Percentiles rank a stretch among this genome's conserved stretches.
Evolutionary conservation across 495 filamentous ascomycete genomes (phyloP).

Genomic region (Chaetomidium leptoderma): DNA sequence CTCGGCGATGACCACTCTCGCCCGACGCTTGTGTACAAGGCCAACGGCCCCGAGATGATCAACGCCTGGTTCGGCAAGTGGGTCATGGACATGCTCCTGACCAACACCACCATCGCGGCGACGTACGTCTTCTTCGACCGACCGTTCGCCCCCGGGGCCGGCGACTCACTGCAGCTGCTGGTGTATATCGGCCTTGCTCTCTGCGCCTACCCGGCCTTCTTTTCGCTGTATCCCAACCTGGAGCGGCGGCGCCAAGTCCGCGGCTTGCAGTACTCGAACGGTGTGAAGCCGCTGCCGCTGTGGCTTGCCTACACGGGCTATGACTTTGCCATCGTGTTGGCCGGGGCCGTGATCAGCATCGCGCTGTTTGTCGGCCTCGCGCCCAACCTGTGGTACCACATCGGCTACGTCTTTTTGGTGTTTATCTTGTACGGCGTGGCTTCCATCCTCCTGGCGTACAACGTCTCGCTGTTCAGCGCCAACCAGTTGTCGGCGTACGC

Average conservation of each 20-base stretch:
- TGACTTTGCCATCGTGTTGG: slow-evolving; percentile 65
- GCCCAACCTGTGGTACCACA: slow-evolving; percentile 60
- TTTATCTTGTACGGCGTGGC: slow-evolving; percentile 71
- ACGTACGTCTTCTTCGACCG: slow-evolving; percentile 66
- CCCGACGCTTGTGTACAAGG: slow-evolving; percentile 61
- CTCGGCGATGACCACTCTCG: slow-evolving; percentile 52
- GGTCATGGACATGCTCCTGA: slow-evolving; percentile 59
- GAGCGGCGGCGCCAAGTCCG: slow-evolving; percentile 74
- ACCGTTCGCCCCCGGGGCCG: slow-evolving; percentile 58
- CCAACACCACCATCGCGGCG: slow-evolving; percentile 61
- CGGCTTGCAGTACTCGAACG: slow-evolving; percentile 82
- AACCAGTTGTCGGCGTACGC: slow-evolving; percentile 44
- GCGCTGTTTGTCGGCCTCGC: slow-evolving; percentile 54
- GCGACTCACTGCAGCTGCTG: slow-evolving; percentile 71
- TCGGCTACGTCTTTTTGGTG: slow-evolving; percentile 71
- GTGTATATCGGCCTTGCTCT: slow-evolving; percentile 75
- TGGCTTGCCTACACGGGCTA: slow-evolving; percentile 77
- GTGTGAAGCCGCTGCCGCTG: slow-evolving; percentile 64
- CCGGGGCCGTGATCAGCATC: slow-evolving; percentile 59
- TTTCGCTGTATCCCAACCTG: slow-evolving; percentile 76
- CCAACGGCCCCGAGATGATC: slow-evolving; percentile 36
- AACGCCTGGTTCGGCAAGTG: slow-evolving; percentile 66
- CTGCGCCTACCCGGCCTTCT: slow-evolving; percentile 75
- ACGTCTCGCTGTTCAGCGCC: slow-evolving; percentile 59
- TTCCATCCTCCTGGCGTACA: slow-evolving; percentile 65